Evolutionary conservation across 306 rosid species (phyloP).

Genomic region (Crataegus laevigata): DNA sequence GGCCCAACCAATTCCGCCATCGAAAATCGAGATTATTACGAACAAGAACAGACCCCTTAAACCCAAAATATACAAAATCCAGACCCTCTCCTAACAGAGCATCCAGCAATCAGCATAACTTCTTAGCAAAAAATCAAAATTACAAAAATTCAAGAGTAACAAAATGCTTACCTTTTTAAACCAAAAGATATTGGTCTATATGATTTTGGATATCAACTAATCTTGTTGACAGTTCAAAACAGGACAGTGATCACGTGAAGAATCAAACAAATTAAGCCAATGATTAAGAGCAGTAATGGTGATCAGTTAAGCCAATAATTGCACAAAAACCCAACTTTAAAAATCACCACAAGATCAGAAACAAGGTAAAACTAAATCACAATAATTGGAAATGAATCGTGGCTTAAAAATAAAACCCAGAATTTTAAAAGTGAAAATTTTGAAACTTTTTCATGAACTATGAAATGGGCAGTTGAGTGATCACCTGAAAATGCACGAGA

Average conservation of each 20-base stretch:
- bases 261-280: not conserved
- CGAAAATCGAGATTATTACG: not conserved
- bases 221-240: slow-evolving; percentile 1
- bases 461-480: not conserved
- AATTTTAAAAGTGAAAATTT: not conserved
- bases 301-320: not conserved
- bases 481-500: slow-evolving; percentile 3
- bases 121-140: not conserved
- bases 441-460: not conserved
- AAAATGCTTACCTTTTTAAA: not conserved
- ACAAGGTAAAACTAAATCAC: not conserved
- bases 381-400: too few species aligned
- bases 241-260: not conserved
- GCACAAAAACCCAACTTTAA: not conserved
- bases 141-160: not conserved
- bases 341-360: slow-evolving; percentile 1
- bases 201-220: slow-evolving; percentile 6
- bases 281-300: not conserved
- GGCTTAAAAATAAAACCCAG: not conserved
- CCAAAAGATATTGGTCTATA: not conserved
- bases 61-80: not conserved
- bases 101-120: not conserved
- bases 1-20: slow-evolving; percentile 52
- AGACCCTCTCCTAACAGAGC: not conserved
- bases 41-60: slow-evolving; percentile 3